phyloP scores from a whole-genome alignment of 768 basidiomycete species.

The Leccinum subtestaceum region DNA sequence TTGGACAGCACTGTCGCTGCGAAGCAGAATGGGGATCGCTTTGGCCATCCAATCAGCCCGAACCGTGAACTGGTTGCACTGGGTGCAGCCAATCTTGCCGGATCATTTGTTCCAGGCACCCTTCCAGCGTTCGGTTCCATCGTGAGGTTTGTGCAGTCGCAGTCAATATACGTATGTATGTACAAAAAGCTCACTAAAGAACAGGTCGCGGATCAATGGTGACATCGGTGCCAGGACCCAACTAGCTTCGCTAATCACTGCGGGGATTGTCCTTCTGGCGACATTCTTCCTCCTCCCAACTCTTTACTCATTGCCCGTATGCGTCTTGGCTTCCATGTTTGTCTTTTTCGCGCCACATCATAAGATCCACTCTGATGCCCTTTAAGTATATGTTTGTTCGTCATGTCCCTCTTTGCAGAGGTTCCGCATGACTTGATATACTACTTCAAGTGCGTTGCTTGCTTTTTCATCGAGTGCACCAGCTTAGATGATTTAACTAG shows the following conservation, averaged over 20 bases:
- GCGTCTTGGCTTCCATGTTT: slow-evolving; percentile 84
- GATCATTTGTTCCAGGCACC: slow-evolving; percentile 82
- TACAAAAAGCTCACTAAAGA: neutral
- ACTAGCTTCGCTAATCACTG: slow-evolving; percentile 81
- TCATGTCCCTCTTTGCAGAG: slow-evolving; percentile 80
- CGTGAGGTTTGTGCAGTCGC: slow-evolving; percentile 55
- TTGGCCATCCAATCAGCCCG: slow-evolving; percentile 84
- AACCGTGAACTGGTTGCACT: slow-evolving; percentile 96
- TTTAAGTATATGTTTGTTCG: slow-evolving; percentile 75
- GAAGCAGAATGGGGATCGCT: slow-evolving; percentile 85
- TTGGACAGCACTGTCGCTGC: slow-evolving; percentile 94
- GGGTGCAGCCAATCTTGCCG: slow-evolving; percentile 73
- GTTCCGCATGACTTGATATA: slow-evolving; percentile 84
- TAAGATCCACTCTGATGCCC: slow-evolving; percentile 10
- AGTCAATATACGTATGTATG: neutral
- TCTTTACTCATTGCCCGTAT: slow-evolving; percentile 86
- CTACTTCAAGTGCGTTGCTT: slow-evolving; percentile 67
- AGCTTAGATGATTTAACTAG: slow-evolving; percentile 23
- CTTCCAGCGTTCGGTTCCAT: slow-evolving; percentile 93
- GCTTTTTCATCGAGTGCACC: neutral
- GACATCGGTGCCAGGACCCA: slow-evolving; percentile 88
- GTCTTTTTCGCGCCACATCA: slow-evolving; percentile 27
- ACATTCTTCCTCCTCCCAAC: slow-evolving; percentile 89
- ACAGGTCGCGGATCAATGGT: slow-evolving; percentile 80
- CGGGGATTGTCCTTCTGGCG: slow-evolving; percentile 69